A percentile compares a stretch with the other conserved stretches of the same genome.
Conservation (phyloP, 2,329 filamentous ascomycete genomes). For the Zymoseptoria ardabiliae region DNA sequence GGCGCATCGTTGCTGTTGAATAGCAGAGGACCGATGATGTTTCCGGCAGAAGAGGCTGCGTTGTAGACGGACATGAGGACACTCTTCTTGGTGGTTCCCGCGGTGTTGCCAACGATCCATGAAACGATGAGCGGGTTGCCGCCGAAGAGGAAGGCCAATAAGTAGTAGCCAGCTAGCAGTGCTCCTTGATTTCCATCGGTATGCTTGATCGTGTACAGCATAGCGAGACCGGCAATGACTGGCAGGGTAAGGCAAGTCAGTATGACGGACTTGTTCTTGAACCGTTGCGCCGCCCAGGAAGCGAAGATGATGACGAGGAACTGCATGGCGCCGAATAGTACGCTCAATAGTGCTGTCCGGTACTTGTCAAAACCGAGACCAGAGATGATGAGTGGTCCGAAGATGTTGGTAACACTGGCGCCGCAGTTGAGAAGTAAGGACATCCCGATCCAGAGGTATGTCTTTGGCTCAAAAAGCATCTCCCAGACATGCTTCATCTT, state of each 20-base stretch:
- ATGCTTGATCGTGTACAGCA: slow-evolving; percentile 50
- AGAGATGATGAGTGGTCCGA: slow-evolving; percentile 56
- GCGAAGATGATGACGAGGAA: slow-evolving; percentile 51
- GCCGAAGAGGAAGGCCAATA: slow-evolving; percentile 59
- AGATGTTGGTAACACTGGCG: slow-evolving; percentile 56
- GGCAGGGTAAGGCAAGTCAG: slow-evolving; percentile 50
- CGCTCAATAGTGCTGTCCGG: slow-evolving; percentile 54
- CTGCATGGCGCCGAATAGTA: slow-evolving; percentile 59
- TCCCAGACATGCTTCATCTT: slow-evolving; percentile 40
- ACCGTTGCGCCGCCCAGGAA: slow-evolving; percentile 52
- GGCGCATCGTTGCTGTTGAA: slow-evolving; percentile 54
- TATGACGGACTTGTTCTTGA: slow-evolving; percentile 50
- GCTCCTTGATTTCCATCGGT: slow-evolving; percentile 36
- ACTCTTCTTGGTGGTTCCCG: slow-evolving; percentile 60
- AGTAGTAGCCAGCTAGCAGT: slow-evolving; percentile 57
- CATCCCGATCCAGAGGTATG: slow-evolving; percentile 55
- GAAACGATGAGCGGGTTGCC: slow-evolving; percentile 59
- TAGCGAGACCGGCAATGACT: slow-evolving; percentile 52
- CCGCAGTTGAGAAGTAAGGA: slow-evolving; percentile 58
- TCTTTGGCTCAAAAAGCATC: slow-evolving; percentile 39
- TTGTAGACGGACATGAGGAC: slow-evolving; percentile 58
- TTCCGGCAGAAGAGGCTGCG: slow-evolving; percentile 52
- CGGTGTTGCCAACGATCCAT: slow-evolving; percentile 64
- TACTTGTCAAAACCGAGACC: slow-evolving; percentile 54
- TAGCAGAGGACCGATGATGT: slow-evolving; percentile 59